Conservation (phyloP, 2,329 filamentous ascomycete species). For the Calonectria henricotiae region DNA sequence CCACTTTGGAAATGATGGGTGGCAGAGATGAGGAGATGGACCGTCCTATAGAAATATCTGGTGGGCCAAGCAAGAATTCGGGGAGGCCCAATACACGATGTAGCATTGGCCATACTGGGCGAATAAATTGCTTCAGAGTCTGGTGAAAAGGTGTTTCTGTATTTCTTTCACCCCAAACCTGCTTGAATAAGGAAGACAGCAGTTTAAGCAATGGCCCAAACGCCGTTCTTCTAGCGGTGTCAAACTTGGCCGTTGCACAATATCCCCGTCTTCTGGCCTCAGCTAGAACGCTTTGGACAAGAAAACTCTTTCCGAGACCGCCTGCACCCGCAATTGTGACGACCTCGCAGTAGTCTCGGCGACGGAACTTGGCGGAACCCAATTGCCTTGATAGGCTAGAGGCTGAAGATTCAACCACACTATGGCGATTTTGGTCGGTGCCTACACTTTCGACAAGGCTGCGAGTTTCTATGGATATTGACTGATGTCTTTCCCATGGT, state of each 20-base stretch:
- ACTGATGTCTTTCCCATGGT: constrained; percentile 70
- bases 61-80: constrained; percentile 78
- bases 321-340: constrained; percentile 74
- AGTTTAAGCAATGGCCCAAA: constrained; percentile 77
- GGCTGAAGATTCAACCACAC: constrained; percentile 64
- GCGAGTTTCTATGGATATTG: constrained; percentile 66
- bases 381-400: constrained; percentile 71
- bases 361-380: constrained; percentile 72
- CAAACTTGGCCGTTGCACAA: constrained; percentile 78
- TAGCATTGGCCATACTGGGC: constrained; percentile 76
- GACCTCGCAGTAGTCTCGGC: constrained; percentile 76
- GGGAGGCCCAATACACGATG: constrained; percentile 75
- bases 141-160: constrained; percentile 77
- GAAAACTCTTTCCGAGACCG: constrained; percentile 77
- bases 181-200: constrained; percentile 78
- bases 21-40: constrained; percentile 60
- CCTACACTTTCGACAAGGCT: constrained; percentile 65
- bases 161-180: constrained; percentile 78
- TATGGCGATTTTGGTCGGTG: constrained; percentile 63
- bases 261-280: constrained; percentile 76
- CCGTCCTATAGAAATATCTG: constrained; percentile 58
- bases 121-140: constrained; percentile 74
- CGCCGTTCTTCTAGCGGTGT: constrained; percentile 73
- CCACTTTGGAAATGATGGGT: constrained; percentile 52
- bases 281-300: constrained; percentile 75